Percentiles rank a stretch among this genome's conserved stretches.
Conservation (phyloP, 176 grass and related monocot genomes). For the Panicum miliaceum region DNA sequence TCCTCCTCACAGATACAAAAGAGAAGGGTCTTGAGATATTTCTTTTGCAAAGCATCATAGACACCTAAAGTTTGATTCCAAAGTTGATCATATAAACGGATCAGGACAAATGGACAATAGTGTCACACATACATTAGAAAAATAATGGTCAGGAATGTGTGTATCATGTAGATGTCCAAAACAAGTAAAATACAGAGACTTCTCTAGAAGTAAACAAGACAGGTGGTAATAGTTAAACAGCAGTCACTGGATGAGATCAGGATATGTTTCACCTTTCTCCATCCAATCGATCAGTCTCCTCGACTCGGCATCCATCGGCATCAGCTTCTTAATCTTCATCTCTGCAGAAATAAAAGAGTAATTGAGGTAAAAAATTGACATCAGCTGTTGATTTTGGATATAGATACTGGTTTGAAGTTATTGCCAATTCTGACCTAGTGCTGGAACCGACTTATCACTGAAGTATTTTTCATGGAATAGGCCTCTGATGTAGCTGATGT, state of each 20-base stretch:
- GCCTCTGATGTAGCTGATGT: constrained; percentile 98
- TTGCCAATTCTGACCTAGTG: constrained; percentile 67
- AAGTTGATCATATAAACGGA: constrained; percentile 42
- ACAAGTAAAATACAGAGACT: not conserved
- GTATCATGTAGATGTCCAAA: not conserved
- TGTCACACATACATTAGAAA: constrained; percentile 25
- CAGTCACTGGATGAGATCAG: constrained; percentile 1
- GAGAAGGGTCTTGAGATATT: constrained; percentile 95
- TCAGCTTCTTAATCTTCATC: constrained; percentile 99
- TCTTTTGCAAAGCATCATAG: constrained; percentile 97
- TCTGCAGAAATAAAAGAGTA: constrained; percentile 51
- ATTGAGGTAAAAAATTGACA: constrained; percentile 4
- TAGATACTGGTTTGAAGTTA: constrained; percentile 8
- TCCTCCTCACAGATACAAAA: constrained; percentile 93
- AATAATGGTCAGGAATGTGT: not conserved
- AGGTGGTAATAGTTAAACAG: not conserved
- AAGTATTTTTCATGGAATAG: constrained; percentile 98
- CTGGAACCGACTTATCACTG: constrained; percentile 97
- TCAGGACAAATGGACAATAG: constrained; percentile 12
- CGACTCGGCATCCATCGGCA: constrained; percentile 94
- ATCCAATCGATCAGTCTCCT: constrained; percentile 98
- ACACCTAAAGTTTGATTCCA: constrained; percentile 60
- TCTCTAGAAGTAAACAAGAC: not conserved
- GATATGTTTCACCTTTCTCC: constrained; percentile 84
- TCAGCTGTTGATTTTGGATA: constrained; percentile 13